Evolutionary conservation across 805 yeast genomes (phyloP), one percentile per base, ranked within the genome.

Genomic region (Babjeviella inositovora): DNA sequence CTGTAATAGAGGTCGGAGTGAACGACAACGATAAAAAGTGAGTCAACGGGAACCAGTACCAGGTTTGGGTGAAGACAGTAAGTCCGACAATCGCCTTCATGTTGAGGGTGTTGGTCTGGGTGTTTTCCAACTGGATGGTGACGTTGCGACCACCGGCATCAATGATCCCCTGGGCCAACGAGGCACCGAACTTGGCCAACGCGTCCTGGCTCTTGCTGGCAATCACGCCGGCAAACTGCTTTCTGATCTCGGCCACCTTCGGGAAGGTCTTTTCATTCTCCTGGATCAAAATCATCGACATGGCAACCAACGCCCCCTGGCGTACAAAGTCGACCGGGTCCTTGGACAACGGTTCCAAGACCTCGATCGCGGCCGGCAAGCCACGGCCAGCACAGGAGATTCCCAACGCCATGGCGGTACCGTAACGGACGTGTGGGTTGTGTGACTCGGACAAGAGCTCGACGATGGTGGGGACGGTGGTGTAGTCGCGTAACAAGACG

Each of bases 121-220:
- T 40, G 45, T 85, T 81, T 48, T 90, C 96, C 23, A 87, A 58
- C 35, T 77, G 77, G 33, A 90, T 84, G 0, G 97, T 84, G n/a
- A 79, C 93, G 39, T 90, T 90, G 44, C 97, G 71, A 8, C 98
- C 98, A 50, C 98, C 96, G 7, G 97, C 98, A 53, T 90, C 96
- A 45, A 90, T 73, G 32, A 90, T 87, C 48, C 98, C 98, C 55
- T 87, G 96, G 8, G 94, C 87, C 23, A 90, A 55, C 10, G 96
- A 81, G 15, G 97, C 96, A 44, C 98, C 98, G 51, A 87, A 90
- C 53, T 84, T 85, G 18, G 97, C 95, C 49, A 90, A 65, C 3
- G 94, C 93, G 50, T 87, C 98, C 50, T 87, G 96, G 38, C 81
- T 92, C 50, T 87, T 90, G 39, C 75, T 79, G 13, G 73, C 56